These are phyloP conservation scores for Backusella morwellensis DNA, from an alignment of 192 early-diverging fungal genomes.

Conservation along the genomic window DNA sequence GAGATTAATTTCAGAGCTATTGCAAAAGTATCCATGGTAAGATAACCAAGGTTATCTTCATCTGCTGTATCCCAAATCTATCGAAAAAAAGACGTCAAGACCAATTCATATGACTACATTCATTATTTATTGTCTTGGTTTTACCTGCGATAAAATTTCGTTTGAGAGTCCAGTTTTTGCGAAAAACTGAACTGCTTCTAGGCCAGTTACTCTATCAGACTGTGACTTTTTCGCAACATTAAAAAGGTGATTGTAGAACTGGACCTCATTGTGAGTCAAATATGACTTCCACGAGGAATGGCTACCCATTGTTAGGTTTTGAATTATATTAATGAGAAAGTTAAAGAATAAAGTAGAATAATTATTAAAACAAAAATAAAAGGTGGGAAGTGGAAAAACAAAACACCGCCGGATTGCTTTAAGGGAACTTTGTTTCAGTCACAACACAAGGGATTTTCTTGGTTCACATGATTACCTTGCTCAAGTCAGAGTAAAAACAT, in stretches of 20 bases:
- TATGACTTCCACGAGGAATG: slow-evolving; percentile 19
- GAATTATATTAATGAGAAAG: neutral
- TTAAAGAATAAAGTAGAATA: neutral
- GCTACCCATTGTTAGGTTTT: neutral
- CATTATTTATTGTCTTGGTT: neutral
- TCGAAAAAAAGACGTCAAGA: neutral
- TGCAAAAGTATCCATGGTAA: slow-evolving; percentile 71
- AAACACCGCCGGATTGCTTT: neutral
- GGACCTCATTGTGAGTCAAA: slow-evolving; percentile 57
- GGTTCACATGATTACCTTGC: neutral
- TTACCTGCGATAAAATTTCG: slow-evolving; percentile 53
- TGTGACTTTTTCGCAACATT: slow-evolving; percentile 53
- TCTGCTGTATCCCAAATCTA: slow-evolving; percentile 91
- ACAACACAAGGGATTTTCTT: neutral
- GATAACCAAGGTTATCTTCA: slow-evolving; percentile 68
- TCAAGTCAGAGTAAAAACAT: neutral
- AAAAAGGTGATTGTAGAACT: slow-evolving; percentile 56
- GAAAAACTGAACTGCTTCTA: slow-evolving; percentile 68
- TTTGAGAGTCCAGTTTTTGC: slow-evolving; percentile 61
- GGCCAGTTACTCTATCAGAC: slow-evolving; percentile 58
- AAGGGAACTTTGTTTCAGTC: neutral
- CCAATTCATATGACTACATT: neutral
- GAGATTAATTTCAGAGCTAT: slow-evolving; percentile 89
- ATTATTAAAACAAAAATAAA: neutral
- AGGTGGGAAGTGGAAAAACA: neutral